phyloP scores from a whole-genome alignment of 805 yeast species.

The Torulaspora franciscae region DNA sequence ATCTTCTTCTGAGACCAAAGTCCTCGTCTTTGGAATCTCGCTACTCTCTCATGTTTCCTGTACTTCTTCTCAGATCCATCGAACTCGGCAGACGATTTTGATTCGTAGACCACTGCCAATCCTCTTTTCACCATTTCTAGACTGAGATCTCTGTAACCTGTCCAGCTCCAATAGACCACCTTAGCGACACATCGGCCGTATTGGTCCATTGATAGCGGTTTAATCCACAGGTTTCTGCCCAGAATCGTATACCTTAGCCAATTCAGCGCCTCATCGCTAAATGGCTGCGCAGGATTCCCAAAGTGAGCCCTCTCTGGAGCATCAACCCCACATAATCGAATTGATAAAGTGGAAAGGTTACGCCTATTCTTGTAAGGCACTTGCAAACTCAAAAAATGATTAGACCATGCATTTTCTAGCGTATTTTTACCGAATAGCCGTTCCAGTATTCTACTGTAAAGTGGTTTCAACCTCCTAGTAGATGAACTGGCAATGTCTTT shows the following conservation, averaged over 20 bases:
- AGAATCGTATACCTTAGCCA: slow-evolving; percentile 69
- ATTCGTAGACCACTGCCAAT: slow-evolving; percentile 83
- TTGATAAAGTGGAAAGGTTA: slow-evolving; percentile 54
- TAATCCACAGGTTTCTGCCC: slow-evolving; percentile 64
- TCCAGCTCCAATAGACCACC: slow-evolving; percentile 50
- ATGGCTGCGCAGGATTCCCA: slow-evolving; percentile 90
- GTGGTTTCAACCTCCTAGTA: slow-evolving; percentile 1
- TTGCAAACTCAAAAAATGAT: slow-evolving; percentile 25
- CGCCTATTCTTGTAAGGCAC: slow-evolving; percentile 31
- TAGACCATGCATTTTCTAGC: slow-evolving; percentile 17
- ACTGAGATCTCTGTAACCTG: slow-evolving; percentile 75
- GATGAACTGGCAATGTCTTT: slow-evolving; percentile 2
- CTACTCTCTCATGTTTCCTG: slow-evolving; percentile 52
- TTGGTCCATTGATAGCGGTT: slow-evolving; percentile 81
- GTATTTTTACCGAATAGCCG: slow-evolving; percentile 5
- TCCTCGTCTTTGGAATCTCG: slow-evolving; percentile 56
- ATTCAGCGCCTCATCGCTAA: slow-evolving; percentile 70
- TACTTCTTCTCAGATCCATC: slow-evolving; percentile 68
- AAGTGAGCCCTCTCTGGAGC: slow-evolving; percentile 96
- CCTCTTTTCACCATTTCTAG: slow-evolving; percentile 83
- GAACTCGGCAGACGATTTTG: slow-evolving; percentile 74
- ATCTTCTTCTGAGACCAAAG: slow-evolving; percentile 59
- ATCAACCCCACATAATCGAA: slow-evolving; percentile 87
- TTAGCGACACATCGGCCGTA: slow-evolving; percentile 84
- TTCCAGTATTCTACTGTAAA: slow-evolving; percentile 5